Conservation (phyloP, 306 rosid species). For the Trifolium fragiferum region DNA sequence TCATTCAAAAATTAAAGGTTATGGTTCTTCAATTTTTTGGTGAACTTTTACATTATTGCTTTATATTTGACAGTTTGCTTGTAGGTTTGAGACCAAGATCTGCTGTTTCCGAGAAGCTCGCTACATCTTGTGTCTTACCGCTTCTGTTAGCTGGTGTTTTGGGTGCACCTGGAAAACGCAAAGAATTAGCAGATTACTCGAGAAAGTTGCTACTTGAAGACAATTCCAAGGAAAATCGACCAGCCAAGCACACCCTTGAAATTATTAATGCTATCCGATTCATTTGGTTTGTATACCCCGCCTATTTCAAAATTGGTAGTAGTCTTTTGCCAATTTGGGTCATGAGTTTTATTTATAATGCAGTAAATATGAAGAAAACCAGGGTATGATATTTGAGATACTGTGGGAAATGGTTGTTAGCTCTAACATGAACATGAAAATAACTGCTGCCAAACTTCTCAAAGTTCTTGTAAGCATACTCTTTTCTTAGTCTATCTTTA, state of each 20-base stretch:
- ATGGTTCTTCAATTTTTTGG: conserved; percentile 19
- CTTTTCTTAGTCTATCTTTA: conserved; percentile 37
- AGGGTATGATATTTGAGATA: conserved; percentile 68
- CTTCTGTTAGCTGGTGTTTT: conserved; percentile 86
- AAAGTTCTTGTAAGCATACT: conserved; percentile 71
- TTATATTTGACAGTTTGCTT: conserved; percentile 40
- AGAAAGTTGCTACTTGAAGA: conserved; percentile 71
- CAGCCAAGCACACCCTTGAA: conserved; percentile 59
- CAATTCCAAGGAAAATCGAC: conserved; percentile 53
- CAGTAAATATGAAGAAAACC: conserved; percentile 82
- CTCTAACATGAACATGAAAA: conserved; percentile 66
- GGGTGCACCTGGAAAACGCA: conserved; percentile 72
- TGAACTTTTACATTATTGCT: conserved; percentile 35
- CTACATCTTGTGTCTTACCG: conserved; percentile 83
- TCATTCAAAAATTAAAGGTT: conserved; percentile 81
- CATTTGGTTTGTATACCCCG: conserved; percentile 71
- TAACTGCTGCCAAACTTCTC: conserved; percentile 70
- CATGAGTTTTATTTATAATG: conserved; percentile 45
- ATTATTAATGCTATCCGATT: conserved; percentile 84
- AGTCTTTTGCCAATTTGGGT: conserved; percentile 36
- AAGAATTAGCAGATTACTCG: conserved; percentile 62
- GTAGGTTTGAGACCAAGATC: conserved; percentile 79
- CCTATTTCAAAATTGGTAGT: not conserved
- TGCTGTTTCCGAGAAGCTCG: conserved; percentile 66
- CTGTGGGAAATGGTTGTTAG: conserved; percentile 96